Conservation (phyloP, 208 protist genomes). For the Leishmania amazonensis region DNA sequence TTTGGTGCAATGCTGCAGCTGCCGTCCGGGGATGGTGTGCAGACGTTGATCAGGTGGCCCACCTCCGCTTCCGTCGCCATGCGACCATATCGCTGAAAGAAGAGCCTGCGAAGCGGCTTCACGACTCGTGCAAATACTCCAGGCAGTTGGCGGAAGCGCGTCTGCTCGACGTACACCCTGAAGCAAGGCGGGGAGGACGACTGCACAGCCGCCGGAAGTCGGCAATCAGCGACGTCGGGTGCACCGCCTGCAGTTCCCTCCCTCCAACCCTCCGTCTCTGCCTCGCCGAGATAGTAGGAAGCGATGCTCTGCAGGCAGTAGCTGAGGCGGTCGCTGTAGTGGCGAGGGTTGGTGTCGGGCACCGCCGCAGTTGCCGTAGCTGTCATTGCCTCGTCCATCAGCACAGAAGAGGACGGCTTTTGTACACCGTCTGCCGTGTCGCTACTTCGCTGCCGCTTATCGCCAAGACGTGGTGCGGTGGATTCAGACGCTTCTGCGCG, state of each 20-base stretch:
- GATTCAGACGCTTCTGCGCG: neutral
- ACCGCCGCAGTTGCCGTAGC: neutral
- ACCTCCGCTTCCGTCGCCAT: slow-evolving; percentile 62
- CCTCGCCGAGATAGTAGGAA: slow-evolving; percentile 36
- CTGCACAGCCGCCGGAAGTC: neutral
- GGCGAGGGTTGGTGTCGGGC: slow-evolving; percentile 4
- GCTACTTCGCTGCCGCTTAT: slow-evolving; percentile 14
- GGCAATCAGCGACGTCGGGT: neutral
- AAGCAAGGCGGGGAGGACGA: neutral
- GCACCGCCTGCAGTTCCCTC: neutral
- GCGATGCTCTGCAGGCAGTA: slow-evolving; percentile 34
- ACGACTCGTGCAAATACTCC: slow-evolving; percentile 40
- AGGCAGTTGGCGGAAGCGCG: slow-evolving; percentile 38
- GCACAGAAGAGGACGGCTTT: neutral
- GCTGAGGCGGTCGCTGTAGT: slow-evolving; percentile 41
- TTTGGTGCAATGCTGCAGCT: neutral
- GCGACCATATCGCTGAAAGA: slow-evolving; percentile 50
- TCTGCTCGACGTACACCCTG: slow-evolving; percentile 6
- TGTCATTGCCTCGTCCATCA: neutral
- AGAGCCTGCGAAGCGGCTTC: slow-evolving; percentile 59
- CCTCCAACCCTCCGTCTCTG: neutral
- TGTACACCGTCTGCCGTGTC: neutral
- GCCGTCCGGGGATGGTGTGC: neutral
- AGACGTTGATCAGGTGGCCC: slow-evolving; percentile 29
- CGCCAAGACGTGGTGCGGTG: neutral